These are phyloP conservation scores for Rickenella mellea DNA, from an alignment of 768 basidiomycete genomes.

Conservation along the genomic window DNA sequence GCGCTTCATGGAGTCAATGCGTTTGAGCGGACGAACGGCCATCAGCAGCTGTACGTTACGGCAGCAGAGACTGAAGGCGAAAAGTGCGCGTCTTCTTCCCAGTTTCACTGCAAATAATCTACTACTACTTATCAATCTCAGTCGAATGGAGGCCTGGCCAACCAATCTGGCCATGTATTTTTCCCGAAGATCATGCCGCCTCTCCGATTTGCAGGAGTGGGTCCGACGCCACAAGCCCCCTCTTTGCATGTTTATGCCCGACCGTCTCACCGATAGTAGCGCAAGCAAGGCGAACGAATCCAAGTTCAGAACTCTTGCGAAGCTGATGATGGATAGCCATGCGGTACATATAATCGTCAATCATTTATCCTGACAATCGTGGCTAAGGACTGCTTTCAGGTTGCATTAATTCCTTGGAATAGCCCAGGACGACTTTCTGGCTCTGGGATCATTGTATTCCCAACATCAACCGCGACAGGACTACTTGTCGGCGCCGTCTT, in stretches of 20 bases:
- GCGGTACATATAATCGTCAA: constrained; percentile 30
- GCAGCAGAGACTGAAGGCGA: constrained; percentile 67
- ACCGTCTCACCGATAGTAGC: constrained; percentile 41
- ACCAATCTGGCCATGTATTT: constrained; percentile 30
- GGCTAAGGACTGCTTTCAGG: not conserved
- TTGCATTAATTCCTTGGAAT: constrained; percentile 29
- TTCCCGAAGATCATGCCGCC: constrained; percentile 29
- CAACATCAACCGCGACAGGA: constrained; percentile 40
- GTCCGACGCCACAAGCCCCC: constrained; percentile 33
- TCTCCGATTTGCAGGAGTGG: constrained; percentile 43
- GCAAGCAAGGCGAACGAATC: constrained; percentile 40
- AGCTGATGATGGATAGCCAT: constrained; percentile 39
- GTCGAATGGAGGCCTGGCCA: constrained; percentile 51
- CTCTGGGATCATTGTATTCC: constrained; percentile 44
- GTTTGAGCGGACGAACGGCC: constrained; percentile 34
- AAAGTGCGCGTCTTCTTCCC: constrained; percentile 33
- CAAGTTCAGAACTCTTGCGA: constrained; percentile 45
- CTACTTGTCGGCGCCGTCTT: constrained; percentile 44
- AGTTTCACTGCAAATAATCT: constrained; percentile 2
- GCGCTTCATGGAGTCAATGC: constrained; percentile 38
- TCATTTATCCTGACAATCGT: not conserved
- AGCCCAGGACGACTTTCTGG: constrained; percentile 31
- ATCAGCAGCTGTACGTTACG: constrained; percentile 45
- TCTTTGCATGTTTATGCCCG: constrained; percentile 55
- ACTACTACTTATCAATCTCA: constrained; percentile 9